Conservation (phyloP, 768 basidiomycete genomes). For the Artomyces pyxidatus region DNA sequence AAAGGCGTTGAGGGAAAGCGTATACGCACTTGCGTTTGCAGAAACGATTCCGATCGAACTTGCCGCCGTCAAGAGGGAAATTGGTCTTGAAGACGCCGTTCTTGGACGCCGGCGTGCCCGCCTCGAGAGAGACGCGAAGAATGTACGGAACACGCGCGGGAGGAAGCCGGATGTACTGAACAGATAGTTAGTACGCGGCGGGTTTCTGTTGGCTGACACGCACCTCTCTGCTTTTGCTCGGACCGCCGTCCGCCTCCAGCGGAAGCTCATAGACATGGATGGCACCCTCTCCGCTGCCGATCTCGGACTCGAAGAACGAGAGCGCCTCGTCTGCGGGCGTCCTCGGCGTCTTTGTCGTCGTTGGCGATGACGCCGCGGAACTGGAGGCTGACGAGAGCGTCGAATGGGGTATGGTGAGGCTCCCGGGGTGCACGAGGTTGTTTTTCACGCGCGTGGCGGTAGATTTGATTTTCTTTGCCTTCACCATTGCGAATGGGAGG, state of each 20-base stretch:
- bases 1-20: constrained; percentile 3
- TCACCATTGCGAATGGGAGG: constrained; percentile 3
- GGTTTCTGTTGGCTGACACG: constrained; percentile 23
- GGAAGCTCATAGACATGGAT: constrained; percentile 81
- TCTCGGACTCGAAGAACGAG: constrained; percentile 68
- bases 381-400: not conserved
- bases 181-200: not conserved
- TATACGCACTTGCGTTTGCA: constrained; percentile 63
- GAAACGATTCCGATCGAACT: constrained; percentile 69
- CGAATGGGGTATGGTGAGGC: constrained; percentile 9
- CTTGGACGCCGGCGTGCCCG: constrained; percentile 84
- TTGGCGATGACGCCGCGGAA: constrained; percentile 13
- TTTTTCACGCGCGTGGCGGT: not conserved
- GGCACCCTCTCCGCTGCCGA: constrained; percentile 46
- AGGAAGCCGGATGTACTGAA: constrained; percentile 91
- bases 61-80: constrained; percentile 90
- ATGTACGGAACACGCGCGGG: constrained; percentile 87
- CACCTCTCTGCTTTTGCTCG: constrained; percentile 77
- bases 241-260: constrained; percentile 87
- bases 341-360: constrained; percentile 47
- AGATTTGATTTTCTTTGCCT: constrained; percentile 6
- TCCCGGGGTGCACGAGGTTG: constrained; percentile 2
- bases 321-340: constrained; percentile 92
- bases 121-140: constrained; percentile 82
- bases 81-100: constrained; percentile 95